Evolutionary conservation across 805 yeast genomes (phyloP), one percentile per base, ranked within the genome.

Genomic region (Saccharomycopsis capsularis): DNA sequence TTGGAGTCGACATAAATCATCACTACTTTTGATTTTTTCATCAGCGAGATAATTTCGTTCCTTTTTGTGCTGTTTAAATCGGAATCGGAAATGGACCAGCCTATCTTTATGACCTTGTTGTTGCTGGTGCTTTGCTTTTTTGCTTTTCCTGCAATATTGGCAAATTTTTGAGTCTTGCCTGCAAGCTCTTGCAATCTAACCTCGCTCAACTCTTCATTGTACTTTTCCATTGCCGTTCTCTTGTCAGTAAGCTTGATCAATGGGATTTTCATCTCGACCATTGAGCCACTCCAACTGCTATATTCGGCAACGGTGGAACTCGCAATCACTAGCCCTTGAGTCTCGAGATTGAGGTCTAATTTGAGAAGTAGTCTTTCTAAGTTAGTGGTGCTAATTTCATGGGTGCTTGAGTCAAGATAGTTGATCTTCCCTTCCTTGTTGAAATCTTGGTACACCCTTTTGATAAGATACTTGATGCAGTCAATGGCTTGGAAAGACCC

Each of bases 21-120:
- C 4, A 52, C 47, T 6, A 35, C 18, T 7, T 35, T 21, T 13
- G 32, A 29, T 34, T 52, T 52, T 11, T 24, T 32, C 40, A 46
- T 29, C 7, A 47, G 44, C 15, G 35, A 15, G 9, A 27, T 19
- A 19, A 52, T 44, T 24, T 48, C 55, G 15, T 30, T 32, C 15
- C 27, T 42, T 29, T 52, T 52, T 16, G 21, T 45, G 9, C 29
- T 29, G 18, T 15, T 24, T 29, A 52, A 46, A 40, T 52, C 52
- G 16, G 42, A 13, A 30, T 52, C 48, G 13, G 52, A 48, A 21
- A 52, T 52, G 15, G 43, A 15, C 55, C 55, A 52, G 16, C 55
- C 38, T 2, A 52, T 15, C 29, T 52, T 52, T 25, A 52, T 37
- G 13, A 25, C 23, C 40, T 48, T 48, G 21, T 24, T 40, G 16